These are phyloP conservation scores for Schizochytrium sp. DNA, from an alignment of 108 stramenopile species.

Conservation along the genomic window DNA sequence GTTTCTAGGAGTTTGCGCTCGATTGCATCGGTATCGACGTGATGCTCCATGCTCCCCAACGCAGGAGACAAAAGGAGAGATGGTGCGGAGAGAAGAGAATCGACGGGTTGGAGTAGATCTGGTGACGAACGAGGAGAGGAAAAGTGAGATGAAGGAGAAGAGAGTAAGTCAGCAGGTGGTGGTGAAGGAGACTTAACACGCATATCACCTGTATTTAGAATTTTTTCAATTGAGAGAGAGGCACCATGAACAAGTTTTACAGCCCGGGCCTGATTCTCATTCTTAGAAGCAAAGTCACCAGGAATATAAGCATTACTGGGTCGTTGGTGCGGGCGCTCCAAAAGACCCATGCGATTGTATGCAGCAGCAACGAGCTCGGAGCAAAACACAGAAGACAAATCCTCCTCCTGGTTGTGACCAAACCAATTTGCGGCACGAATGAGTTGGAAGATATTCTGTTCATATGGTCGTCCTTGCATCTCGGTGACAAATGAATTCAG, in stretches of 20 bases:
- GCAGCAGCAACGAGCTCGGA: constrained; percentile 49
- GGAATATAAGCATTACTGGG: constrained; percentile 57
- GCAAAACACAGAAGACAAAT: constrained; percentile 45
- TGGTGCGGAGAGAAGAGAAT: neutral
- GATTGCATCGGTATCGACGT: neutral
- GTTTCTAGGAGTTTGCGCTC: neutral
- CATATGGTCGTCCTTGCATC: constrained; percentile 48
- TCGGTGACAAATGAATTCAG: neutral
- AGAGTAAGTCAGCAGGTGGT: neutral
- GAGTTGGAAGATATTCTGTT: constrained; percentile 44
- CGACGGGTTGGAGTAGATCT: neutral
- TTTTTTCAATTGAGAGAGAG: constrained; percentile 12
- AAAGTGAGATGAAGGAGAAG: neutral
- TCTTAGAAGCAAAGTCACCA: constrained; percentile 57
- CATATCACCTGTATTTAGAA: constrained; percentile 7
- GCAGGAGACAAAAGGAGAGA: neutral
- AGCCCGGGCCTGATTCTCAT: neutral
- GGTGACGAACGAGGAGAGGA: neutral
- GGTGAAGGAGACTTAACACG: constrained; percentile 2
- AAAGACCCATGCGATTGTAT: constrained; percentile 50
- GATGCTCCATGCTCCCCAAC: neutral
- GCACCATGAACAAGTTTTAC: constrained; percentile 36
- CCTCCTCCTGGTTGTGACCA: constrained; percentile 42
- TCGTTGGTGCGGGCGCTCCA: neutral
- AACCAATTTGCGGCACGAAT: constrained; percentile 34